Conservation (phyloP, 2,329 filamentous ascomycete species). For the Cytospora leucostoma region DNA sequence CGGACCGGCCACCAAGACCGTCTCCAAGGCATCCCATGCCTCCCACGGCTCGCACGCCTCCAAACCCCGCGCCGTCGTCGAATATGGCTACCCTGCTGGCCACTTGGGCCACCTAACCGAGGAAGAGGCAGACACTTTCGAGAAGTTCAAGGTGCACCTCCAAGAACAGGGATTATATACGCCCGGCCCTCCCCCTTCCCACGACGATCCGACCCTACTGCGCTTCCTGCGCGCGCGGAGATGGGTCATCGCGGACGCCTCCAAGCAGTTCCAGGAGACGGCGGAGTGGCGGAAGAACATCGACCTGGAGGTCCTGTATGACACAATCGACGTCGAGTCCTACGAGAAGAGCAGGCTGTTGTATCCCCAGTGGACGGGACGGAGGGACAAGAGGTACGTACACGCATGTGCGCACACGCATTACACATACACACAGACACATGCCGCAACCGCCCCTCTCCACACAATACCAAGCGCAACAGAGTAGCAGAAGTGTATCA, state of each 20-base stretch:
- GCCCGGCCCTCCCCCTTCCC: constrained; percentile 58
- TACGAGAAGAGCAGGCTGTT: constrained; percentile 79
- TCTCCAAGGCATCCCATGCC: constrained; percentile 14
- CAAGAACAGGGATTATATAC: constrained; percentile 65
- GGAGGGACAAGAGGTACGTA: constrained; percentile 67
- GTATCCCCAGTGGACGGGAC: constrained; percentile 94
- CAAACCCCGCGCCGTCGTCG: constrained; percentile 31
- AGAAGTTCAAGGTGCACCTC: constrained; percentile 70
- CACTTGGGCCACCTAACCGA: constrained; percentile 76
- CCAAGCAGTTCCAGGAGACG: constrained; percentile 82
- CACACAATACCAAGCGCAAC: too few species aligned
- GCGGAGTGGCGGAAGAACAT: constrained; percentile 85
- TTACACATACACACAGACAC: background rate
- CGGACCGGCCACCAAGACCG: constrained; percentile 15
- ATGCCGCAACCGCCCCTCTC: background rate
- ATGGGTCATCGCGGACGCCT: constrained; percentile 77
- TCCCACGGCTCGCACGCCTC: constrained; percentile 24
- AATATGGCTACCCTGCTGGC: constrained; percentile 67
- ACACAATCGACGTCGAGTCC: constrained; percentile 80
- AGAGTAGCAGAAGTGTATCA: background rate
- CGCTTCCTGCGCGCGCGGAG: constrained; percentile 84
- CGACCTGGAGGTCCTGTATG: constrained; percentile 75
- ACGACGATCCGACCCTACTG: constrained; percentile 75
- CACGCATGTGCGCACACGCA: background rate
- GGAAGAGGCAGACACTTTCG: constrained; percentile 67